Evolutionary conservation across 257 asterid species (phyloP).

Genomic region (Ehretia macrophylla): DNA sequence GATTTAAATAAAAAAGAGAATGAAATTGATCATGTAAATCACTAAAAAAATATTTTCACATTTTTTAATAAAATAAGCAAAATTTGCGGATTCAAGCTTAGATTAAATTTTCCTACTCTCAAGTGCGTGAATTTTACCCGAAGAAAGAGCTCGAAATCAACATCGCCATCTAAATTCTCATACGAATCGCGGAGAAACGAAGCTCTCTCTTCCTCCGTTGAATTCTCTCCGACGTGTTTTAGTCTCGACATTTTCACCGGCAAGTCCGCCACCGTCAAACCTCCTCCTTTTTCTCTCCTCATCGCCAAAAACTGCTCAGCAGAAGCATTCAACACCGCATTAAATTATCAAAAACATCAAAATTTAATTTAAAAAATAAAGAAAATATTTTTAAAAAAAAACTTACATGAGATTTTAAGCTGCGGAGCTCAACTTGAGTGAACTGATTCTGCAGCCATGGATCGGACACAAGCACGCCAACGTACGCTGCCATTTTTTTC

Average conservation of each 20-base stretch:
- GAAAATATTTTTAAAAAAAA: constrained; percentile 1
- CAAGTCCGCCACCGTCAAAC: constrained; percentile 69
- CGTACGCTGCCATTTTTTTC: constrained; percentile 67
- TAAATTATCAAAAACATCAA: constrained; percentile 13
- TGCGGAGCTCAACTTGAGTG: constrained; percentile 93
- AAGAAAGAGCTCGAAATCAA: constrained; percentile 87
- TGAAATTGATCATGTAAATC: too few species aligned
- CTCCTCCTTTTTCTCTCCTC: constrained; percentile 65
- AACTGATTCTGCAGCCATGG: constrained; percentile 97
- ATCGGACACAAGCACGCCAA: constrained; percentile 82
- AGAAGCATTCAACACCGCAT: constrained; percentile 2
- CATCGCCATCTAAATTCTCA: constrained; percentile 60
- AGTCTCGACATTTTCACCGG: constrained; percentile 77
- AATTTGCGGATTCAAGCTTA: not conserved
- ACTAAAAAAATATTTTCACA: too few species aligned
- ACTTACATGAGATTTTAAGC: constrained; percentile 74
- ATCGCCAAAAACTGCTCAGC: constrained; percentile 52
- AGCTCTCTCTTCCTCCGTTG: constrained; percentile 71
- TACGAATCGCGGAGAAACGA: constrained; percentile 63
- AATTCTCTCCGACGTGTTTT: constrained; percentile 80
- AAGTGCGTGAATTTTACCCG: constrained; percentile 39
- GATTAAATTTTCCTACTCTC: not conserved
- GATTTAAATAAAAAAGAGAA: too few species aligned
- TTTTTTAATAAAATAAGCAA: not conserved
- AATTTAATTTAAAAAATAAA: not conserved